Conservation (phyloP, 352 stramenopile genomes). For the Blastocystis sp. region DNA sequence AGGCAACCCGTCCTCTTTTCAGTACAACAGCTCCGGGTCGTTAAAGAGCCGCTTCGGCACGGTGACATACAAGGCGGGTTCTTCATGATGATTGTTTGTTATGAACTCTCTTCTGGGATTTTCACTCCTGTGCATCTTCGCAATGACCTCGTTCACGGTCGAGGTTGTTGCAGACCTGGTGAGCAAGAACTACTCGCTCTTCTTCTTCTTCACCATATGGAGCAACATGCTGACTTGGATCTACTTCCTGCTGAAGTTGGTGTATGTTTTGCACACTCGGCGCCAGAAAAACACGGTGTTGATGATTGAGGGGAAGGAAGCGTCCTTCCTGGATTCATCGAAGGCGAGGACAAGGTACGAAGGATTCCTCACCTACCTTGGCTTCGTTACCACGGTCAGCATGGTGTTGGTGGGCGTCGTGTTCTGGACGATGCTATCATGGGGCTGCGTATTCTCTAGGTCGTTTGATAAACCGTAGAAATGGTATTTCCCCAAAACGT, state of each 20-base stretch:
- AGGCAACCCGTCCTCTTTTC: not conserved
- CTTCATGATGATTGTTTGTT: slow-evolving; percentile 1
- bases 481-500: slow-evolving; percentile 1
- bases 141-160: not conserved
- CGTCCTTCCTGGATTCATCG: not conserved
- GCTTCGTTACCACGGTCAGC: slow-evolving; percentile 25
- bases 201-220: slow-evolving; percentile 48
- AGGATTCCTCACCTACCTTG: not conserved
- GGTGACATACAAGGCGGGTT: slow-evolving; percentile 23
- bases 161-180: not conserved
- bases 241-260: slow-evolving; percentile 37
- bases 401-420: slow-evolving; percentile 44
- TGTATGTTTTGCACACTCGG: not conserved
- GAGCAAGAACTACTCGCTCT: not conserved
- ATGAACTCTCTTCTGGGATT: not conserved
- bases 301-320: not conserved
- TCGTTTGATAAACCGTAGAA: not conserved
- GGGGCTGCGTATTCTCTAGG: not conserved
- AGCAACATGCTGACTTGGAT: slow-evolving; percentile 42
- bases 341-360: not conserved
- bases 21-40: not conserved
- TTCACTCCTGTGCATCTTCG: not conserved
- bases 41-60: slow-evolving; percentile 48
- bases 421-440: slow-evolving; percentile 46
- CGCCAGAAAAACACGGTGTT: not conserved